Percentiles rank a stretch among this genome's conserved stretches.
Conservation (phyloP, 352 stramenopile genomes). For the Pythium coloratum region DNA sequence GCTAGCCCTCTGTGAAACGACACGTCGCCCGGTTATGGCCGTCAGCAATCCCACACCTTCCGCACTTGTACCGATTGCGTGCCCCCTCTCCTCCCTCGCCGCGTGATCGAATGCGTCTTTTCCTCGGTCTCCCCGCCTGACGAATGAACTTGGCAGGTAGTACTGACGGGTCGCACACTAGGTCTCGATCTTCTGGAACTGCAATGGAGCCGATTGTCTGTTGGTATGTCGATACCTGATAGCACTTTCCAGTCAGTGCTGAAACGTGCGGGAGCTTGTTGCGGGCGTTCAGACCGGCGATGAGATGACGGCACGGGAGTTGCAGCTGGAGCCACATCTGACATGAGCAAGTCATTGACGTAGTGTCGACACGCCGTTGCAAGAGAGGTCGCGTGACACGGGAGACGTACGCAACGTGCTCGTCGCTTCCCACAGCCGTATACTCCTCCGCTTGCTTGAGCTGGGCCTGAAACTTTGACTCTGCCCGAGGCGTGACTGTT, state of each 20-base stretch:
- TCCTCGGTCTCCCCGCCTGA: too few species aligned
- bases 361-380: slow-evolving; percentile 10
- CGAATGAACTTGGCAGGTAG: too few species aligned
- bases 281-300: not conserved
- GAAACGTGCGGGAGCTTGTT: not conserved
- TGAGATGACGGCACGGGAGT: slow-evolving; percentile 16
- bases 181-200: too few species aligned
- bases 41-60: too few species aligned
- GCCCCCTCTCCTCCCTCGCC: too few species aligned
- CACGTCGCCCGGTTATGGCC: too few species aligned
- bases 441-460: slow-evolving; percentile 10
- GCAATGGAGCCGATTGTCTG: not conserved
- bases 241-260: not conserved
- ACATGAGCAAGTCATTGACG: slow-evolving; percentile 7
- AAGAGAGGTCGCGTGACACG: slow-evolving; percentile 3
- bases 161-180: too few species aligned
- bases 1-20: too few species aligned
- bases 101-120: too few species aligned
- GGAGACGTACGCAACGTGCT: slow-evolving; percentile 15
- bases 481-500: too few species aligned
- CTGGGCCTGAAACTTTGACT: slow-evolving; percentile 14
- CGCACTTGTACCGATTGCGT: too few species aligned
- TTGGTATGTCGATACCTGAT: slow-evolving; percentile 3
- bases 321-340: not conserved
- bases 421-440: slow-evolving; percentile 1